Percentiles rank a stretch among this genome's conserved stretches.
phyloP scores from a whole-genome alignment of 78 protist genomes.

The Dictyostelium citrinum region DNA sequence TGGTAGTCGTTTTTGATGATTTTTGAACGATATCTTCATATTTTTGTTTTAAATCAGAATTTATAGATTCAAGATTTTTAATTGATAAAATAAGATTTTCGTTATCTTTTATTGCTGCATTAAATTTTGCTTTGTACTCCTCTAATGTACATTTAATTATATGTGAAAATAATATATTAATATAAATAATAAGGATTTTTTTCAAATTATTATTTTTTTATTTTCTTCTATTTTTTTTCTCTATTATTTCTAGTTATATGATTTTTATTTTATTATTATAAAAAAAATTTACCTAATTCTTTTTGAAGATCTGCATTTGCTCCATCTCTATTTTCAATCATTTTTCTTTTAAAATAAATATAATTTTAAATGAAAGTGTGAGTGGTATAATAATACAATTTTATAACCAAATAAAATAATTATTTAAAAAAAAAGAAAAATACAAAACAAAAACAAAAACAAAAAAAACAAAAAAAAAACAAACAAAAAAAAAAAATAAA shows the following conservation, averaged over 20 bases:
- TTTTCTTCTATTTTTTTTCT: too few relatives aligned
- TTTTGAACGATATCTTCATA: conserved; percentile 5
- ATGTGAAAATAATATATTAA: too few relatives aligned
- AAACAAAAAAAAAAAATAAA: not conserved
- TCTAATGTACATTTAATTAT: not conserved
- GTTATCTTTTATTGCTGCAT: not conserved
- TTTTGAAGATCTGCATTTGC: conserved; percentile 20
- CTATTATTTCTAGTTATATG: not conserved
- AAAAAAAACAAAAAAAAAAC: not conserved
- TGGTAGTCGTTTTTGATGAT: not conserved
- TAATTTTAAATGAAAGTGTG: not conserved
- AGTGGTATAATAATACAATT: not conserved
- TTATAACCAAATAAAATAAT: not conserved
- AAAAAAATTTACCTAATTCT: not conserved
- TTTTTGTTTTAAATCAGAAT: not conserved
- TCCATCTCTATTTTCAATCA: conserved; percentile 8
- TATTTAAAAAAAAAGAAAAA: not conserved
- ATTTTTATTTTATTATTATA: too few relatives aligned
- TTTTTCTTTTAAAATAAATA: not conserved
- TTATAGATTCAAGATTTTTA: not conserved
- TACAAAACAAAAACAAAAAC: not conserved
- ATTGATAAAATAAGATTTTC: not conserved
- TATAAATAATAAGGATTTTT: not conserved
- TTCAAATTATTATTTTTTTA: too few relatives aligned
- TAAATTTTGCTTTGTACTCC: conserved; percentile 1